Evolutionary conservation across 345 rosid genomes (phyloP).

Genomic region (Ceriops zippeliana): DNA sequence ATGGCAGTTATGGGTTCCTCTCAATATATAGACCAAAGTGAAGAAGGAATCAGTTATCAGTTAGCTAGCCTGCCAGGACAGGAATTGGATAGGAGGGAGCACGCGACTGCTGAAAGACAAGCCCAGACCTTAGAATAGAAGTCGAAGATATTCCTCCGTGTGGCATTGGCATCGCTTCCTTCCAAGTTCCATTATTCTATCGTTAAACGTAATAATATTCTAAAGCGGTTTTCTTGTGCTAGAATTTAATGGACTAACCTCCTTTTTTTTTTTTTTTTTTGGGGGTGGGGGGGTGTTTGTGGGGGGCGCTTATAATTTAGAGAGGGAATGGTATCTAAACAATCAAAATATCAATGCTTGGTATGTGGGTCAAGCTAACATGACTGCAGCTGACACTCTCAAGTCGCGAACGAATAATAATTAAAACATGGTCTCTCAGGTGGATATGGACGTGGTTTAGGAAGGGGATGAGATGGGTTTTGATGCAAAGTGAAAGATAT

Average conservation of each 20-base stretch:
- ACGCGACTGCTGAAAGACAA: slow-evolving; percentile 16
- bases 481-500: slow-evolving; percentile 25
- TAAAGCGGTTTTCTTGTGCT: slow-evolving; percentile 27
- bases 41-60: no score
- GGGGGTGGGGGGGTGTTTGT: no score
- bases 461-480: slow-evolving; percentile 11
- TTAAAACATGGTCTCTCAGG: slow-evolving; percentile 33
- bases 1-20: slow-evolving; percentile 22
- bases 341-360: slow-evolving; percentile 18
- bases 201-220: slow-evolving; percentile 37
- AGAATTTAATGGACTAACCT: slow-evolving; percentile 19
- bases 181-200: slow-evolving; percentile 27
- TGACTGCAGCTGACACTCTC: slow-evolving; percentile 17
- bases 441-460: slow-evolving; percentile 15
- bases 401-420: slow-evolving; percentile 3
- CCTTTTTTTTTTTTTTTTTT: background rate
- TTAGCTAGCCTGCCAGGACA: background rate
- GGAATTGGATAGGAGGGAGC: background rate
- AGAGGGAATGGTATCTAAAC: slow-evolving; percentile 39
- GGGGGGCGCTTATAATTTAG: background rate
- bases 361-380: slow-evolving; percentile 27
- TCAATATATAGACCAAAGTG: slow-evolving; percentile 15
- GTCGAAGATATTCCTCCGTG: slow-evolving; percentile 48
- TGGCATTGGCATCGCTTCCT: slow-evolving; percentile 43
- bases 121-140: slow-evolving; percentile 11